A percentile compares a stretch with the other conserved stretches of the same genome.
Conservation (phyloP, 768 basidiomycete species). For the Trametes coccinea region DNA sequence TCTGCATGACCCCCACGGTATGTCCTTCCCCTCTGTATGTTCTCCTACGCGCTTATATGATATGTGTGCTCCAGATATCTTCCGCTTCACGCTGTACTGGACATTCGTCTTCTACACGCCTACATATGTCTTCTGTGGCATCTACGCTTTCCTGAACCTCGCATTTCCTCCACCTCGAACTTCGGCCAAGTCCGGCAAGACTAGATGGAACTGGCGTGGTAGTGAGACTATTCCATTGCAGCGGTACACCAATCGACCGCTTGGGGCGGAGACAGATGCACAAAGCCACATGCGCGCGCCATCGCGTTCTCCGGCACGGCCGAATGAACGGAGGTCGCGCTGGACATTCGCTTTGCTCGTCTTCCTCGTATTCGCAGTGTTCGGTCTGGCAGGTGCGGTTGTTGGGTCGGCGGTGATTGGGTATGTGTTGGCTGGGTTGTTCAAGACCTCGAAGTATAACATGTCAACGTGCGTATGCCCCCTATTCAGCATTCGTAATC, state of each 20-base stretch:
- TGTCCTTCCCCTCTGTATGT: background rate
- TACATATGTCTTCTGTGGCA: constrained; percentile 40
- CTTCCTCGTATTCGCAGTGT: constrained; percentile 36
- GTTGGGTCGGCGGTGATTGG: constrained; percentile 41
- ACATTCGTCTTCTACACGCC: constrained; percentile 48
- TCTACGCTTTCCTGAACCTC: constrained; percentile 45
- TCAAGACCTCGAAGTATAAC: constrained; percentile 37
- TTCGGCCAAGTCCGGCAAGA: constrained; percentile 6
- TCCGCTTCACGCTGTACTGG: constrained; percentile 50
- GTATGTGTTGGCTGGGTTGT: constrained; percentile 42
- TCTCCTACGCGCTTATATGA: background rate
- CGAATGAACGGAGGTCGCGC: constrained; percentile 40
- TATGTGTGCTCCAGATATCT: constrained; percentile 36
- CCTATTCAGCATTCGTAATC: background rate
- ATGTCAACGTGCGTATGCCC: constrained; percentile 42
- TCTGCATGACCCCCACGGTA: constrained; percentile 37
- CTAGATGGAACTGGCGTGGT: constrained; percentile 1
- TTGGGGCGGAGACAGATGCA: background rate
- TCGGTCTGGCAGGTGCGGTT: constrained; percentile 41
- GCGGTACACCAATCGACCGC: constrained; percentile 7
- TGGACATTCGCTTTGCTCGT: constrained; percentile 43
- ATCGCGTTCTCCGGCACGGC: constrained; percentile 19
- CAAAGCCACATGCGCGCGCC: constrained; percentile 3
- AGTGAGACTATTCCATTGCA: constrained; percentile 22
- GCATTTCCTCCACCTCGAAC: constrained; percentile 37